These are phyloP conservation scores for Aureobasidium uvarum DNA, from an alignment of 2,329 filamentous ascomycete species.

Conservation along the genomic window DNA sequence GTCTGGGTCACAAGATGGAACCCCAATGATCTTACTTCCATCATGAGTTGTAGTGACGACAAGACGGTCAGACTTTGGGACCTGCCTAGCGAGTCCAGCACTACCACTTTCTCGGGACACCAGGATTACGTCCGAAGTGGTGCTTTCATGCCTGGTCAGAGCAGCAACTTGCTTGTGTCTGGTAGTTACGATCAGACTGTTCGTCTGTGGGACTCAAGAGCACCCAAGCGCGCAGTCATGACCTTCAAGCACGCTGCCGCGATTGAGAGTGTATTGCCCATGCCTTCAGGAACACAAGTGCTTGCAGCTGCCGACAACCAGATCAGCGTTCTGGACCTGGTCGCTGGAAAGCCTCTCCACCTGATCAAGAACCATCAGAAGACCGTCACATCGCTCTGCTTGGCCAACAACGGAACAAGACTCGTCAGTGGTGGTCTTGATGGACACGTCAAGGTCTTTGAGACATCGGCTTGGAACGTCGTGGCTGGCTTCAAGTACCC, in stretches of 20 bases:
- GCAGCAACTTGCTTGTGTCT: constrained; percentile 69
- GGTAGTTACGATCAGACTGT: constrained; percentile 96
- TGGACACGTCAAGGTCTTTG: constrained; percentile 95
- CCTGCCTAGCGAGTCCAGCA: constrained; percentile 73
- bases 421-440: constrained; percentile 87
- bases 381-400: constrained; percentile 83
- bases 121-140: constrained; percentile 89
- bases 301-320: constrained; percentile 81
- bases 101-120: constrained; percentile 79
- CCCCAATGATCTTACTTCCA: constrained; percentile 72
- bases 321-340: constrained; percentile 87
- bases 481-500: constrained; percentile 94
- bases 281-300: constrained; percentile 82
- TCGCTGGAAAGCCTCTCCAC: constrained; percentile 83
- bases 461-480: constrained; percentile 92
- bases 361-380: constrained; percentile 95
- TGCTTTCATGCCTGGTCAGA: constrained; percentile 75
- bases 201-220: constrained; percentile 86
- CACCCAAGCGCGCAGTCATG: constrained; percentile 69
- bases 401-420: constrained; percentile 76
- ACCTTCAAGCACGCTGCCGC: constrained; percentile 92
- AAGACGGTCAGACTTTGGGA: constrained; percentile 93
- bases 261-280: constrained; percentile 81
- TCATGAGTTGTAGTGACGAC: constrained; percentile 91
- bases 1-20: constrained; percentile 92